These are phyloP conservation scores for Lachancea fermentati DNA, from an alignment of 805 yeast genomes.

Conservation along the genomic window DNA sequence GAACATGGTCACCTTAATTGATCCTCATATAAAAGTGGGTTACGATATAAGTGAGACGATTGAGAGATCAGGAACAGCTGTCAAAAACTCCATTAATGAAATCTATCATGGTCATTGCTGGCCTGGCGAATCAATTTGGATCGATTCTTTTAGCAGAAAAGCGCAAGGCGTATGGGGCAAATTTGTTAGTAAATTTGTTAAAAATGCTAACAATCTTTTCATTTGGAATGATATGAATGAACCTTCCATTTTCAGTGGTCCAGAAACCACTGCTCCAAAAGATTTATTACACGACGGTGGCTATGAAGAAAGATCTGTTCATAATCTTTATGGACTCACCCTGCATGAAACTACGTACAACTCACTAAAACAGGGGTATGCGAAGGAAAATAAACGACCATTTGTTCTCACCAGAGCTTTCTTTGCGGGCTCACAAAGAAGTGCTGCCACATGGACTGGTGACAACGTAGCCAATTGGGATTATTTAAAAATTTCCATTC, in stretches of 20 bases:
- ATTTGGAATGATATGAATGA: slow-evolving; percentile 99
- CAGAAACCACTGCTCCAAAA: slow-evolving; percentile 86
- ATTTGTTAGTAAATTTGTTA: slow-evolving; percentile 43
- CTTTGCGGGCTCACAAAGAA: slow-evolving; percentile 85
- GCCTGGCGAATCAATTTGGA: slow-evolving; percentile 97
- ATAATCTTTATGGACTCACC: slow-evolving; percentile 76
- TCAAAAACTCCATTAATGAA: slow-evolving; percentile 42
- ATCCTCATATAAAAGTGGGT: slow-evolving; percentile 79
- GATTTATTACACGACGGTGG: slow-evolving; percentile 72
- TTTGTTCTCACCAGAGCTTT: slow-evolving; percentile 82
- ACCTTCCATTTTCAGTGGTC: slow-evolving; percentile 91
- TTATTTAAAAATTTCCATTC: slow-evolving; percentile 69
- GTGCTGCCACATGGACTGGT: slow-evolving; percentile 97
- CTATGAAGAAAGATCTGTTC: slow-evolving; percentile 88
- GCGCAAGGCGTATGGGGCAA: slow-evolving; percentile 57
- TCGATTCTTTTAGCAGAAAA: slow-evolving; percentile 70
- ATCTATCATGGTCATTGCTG: slow-evolving; percentile 85
- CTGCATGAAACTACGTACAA: slow-evolving; percentile 75
- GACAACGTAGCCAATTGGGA: slow-evolving; percentile 95
- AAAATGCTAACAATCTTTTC: slow-evolving; percentile 58
- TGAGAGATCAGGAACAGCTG: slow-evolving; percentile 37
- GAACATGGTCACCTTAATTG: slow-evolving; percentile 77
- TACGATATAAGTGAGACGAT: slow-evolving; percentile 60
- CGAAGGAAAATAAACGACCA: slow-evolving; percentile 54
- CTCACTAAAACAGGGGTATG: slow-evolving; percentile 51